A percentile compares a stretch with the other conserved stretches of the same genome.
These are phyloP conservation scores for Wickerhamiella shivajii DNA, from an alignment of 805 yeast species.

Conservation along the genomic window DNA sequence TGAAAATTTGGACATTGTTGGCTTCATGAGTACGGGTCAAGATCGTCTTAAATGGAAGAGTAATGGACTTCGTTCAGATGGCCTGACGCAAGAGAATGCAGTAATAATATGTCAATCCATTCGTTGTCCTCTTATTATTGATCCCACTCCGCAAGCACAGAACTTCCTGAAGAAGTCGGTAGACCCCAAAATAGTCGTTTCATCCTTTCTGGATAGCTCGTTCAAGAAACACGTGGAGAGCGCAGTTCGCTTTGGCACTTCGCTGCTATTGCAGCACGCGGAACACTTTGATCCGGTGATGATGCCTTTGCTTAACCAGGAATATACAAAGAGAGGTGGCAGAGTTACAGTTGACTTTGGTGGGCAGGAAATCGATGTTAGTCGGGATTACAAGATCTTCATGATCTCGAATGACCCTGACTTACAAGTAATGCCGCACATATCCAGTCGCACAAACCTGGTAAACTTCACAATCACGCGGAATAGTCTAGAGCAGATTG, in stretches of 20 bases:
- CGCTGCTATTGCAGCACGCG: slow-evolving; percentile 59
- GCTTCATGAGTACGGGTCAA: slow-evolving; percentile 26
- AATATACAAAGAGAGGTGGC: slow-evolving; percentile 53
- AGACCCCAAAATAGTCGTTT: slow-evolving; percentile 19
- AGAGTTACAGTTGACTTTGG: slow-evolving; percentile 49
- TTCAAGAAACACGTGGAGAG: slow-evolving; percentile 60
- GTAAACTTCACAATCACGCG: slow-evolving; percentile 64
- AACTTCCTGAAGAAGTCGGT: slow-evolving; percentile 27
- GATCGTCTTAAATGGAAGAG: slow-evolving; percentile 38
- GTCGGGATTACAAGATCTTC: slow-evolving; percentile 45
- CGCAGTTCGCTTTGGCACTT: slow-evolving; percentile 70
- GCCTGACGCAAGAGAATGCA: slow-evolving; percentile 48
- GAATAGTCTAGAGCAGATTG: slow-evolving; percentile 47
- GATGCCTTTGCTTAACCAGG: slow-evolving; percentile 45
- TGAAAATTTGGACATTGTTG: slow-evolving; percentile 5
- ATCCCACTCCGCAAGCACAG: slow-evolving; percentile 43
- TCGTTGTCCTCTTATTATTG: slow-evolving; percentile 48
- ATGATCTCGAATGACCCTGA: slow-evolving; percentile 48
- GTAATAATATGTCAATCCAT: slow-evolving; percentile 32
- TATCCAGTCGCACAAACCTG: slow-evolving; percentile 46
- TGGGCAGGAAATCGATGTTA: slow-evolving; percentile 46
- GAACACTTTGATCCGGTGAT: slow-evolving; percentile 69
- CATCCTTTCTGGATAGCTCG: slow-evolving; percentile 60
- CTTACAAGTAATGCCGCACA: slow-evolving; percentile 34
- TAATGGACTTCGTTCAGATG: slow-evolving; percentile 42